These are phyloP conservation scores for Arbutus unedo DNA, from an alignment of 148 eudicot species.

Conservation along the genomic window DNA sequence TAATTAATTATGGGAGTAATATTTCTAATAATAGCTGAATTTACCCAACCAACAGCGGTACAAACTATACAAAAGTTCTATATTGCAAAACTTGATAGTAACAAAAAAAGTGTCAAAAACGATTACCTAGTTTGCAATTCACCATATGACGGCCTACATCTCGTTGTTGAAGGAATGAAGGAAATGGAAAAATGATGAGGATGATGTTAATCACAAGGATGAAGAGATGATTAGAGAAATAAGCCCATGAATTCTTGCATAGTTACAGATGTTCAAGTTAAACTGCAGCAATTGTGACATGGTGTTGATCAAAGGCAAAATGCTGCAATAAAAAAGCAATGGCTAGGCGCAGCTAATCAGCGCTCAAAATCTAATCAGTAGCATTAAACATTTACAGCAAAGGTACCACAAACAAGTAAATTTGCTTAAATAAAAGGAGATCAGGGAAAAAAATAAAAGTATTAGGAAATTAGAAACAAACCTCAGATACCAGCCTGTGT, in stretches of 20 bases:
- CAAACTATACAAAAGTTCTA: neutral
- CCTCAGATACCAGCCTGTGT: constrained; percentile 52
- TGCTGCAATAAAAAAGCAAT: neutral
- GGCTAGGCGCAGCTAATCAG: neutral
- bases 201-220: neutral
- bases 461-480: neutral
- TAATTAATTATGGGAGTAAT: neutral
- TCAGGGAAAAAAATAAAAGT: neutral
- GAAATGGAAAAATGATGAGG: neutral
- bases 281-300: constrained; percentile 1
- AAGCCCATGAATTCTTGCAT: neutral
- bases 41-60: neutral
- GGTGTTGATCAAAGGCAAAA: neutral
- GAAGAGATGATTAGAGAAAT: neutral
- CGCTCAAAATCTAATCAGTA: neutral
- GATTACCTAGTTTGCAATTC: constrained; percentile 1
- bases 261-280: neutral
- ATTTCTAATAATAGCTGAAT: neutral
- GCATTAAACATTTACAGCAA: neutral
- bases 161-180: neutral
- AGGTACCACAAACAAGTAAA: neutral
- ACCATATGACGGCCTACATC: neutral
- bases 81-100: neutral
- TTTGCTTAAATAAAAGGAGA: neutral
- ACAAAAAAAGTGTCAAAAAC: neutral